Conservation (phyloP, 305 asterid genomes). For the Solanum chacoense region DNA sequence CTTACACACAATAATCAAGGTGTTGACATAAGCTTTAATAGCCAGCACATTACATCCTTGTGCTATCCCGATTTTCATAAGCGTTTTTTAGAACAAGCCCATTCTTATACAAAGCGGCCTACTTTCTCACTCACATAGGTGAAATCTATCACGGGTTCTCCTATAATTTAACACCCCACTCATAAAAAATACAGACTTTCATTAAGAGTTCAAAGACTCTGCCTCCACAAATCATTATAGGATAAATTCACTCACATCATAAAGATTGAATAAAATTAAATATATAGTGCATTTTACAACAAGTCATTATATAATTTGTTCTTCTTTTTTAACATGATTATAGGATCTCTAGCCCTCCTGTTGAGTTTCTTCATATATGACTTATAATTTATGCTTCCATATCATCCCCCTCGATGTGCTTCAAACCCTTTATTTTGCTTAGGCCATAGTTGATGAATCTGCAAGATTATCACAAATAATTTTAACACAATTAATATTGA, state of each 20-base stretch:
- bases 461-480: no score
- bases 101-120: background rate
- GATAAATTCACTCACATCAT: background rate
- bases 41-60: background rate
- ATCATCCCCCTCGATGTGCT: background rate
- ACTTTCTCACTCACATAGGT: background rate
- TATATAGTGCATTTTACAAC: background rate
- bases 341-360: background rate
- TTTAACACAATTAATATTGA: no score
- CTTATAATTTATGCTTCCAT: background rate
- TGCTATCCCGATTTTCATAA: background rate
- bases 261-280: background rate
- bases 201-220: no score
- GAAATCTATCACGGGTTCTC: background rate
- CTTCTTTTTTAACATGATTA: background rate
- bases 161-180: no score
- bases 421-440: background rate
- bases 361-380: background rate
- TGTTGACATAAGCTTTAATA: no score
- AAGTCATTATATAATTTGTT: background rate
- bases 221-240: background rate
- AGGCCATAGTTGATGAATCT: background rate
- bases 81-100: background rate
- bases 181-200: no score
- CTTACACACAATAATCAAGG: no score